Evolutionary conservation across 768 basidiomycete genomes (phyloP).

Genomic region (Crepidotus variabilis): DNA sequence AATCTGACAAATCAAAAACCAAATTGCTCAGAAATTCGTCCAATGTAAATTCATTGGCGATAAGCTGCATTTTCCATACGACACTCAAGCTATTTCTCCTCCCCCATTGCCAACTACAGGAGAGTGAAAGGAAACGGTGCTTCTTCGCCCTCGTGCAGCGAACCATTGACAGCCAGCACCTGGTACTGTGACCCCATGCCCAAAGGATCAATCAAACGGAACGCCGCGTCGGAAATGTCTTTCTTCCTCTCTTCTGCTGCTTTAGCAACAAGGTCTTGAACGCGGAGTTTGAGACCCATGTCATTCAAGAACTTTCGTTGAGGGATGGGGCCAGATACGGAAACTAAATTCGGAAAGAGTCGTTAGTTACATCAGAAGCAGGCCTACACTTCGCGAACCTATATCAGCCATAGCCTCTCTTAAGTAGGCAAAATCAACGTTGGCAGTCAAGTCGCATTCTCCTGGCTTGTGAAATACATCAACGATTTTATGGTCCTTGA

Average conservation of each 20-base stretch:
- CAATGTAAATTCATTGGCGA: no score
- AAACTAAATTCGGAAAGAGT: constrained; percentile 29
- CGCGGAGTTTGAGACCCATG: constrained; percentile 71
- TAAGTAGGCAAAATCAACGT: constrained; percentile 92
- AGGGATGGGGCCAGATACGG: constrained; percentile 61
- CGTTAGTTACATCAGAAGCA: neutral
- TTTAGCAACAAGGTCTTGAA: constrained; percentile 53
- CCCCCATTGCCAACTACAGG: neutral
- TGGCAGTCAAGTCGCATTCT: constrained; percentile 89
- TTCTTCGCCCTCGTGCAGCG: neutral
- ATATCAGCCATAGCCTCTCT: constrained; percentile 67
- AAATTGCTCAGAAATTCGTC: no score
- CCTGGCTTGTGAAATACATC: constrained; percentile 86
- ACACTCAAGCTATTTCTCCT: neutral
- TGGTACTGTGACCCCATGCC: constrained; percentile 91
- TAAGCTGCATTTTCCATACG: no score
- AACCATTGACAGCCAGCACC: constrained; percentile 55
- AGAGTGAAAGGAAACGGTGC: neutral
- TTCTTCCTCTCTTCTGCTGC: constrained; percentile 48
- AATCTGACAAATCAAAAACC: no score
- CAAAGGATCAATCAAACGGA: constrained; percentile 68
- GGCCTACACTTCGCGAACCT: constrained; percentile 38
- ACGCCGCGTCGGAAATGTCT: constrained; percentile 56
- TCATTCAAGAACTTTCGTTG: constrained; percentile 76
- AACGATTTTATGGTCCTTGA: constrained; percentile 81